Percentiles rank a stretch among this genome's conserved stretches.
Conservation (phyloP, 192 early-diverging fungal genomes). For the Gamsiella multidivaricata region DNA sequence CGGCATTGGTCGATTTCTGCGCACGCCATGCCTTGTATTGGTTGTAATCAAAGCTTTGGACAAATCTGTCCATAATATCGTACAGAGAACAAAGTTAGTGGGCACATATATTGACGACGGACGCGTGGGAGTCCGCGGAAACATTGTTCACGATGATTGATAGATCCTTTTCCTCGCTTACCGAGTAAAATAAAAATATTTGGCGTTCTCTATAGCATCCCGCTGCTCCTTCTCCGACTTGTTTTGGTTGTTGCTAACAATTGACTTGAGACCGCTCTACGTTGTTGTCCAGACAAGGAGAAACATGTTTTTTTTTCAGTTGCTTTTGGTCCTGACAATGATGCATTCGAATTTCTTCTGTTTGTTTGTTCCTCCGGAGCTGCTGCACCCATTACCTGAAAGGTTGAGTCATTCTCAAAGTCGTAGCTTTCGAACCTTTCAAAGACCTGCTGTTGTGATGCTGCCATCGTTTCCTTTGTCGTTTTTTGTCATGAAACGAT, state of each 20-base stretch:
- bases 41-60: conserved; percentile 26
- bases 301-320: not conserved
- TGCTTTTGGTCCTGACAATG: too few species aligned
- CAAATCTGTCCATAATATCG: conserved; percentile 28
- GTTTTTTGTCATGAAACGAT: not conserved
- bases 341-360: not conserved
- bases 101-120: too few species aligned
- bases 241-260: conserved; percentile 17
- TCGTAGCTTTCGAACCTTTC: conserved; percentile 32
- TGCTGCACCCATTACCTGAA: conserved; percentile 49
- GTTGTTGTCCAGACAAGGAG: not conserved
- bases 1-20: not conserved
- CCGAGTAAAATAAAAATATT: conserved; percentile 46
- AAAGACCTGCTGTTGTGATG: conserved; percentile 21
- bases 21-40: conserved; percentile 39
- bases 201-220: conserved; percentile 34
- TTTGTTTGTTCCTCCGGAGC: too few species aligned
- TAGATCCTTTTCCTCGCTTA: too few species aligned
- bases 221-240: conserved; percentile 32
- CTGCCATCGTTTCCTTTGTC: conserved; percentile 3
- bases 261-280: conserved; percentile 39
- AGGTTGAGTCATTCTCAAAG: conserved; percentile 43
- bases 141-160: too few species aligned
- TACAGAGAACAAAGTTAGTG: too few species aligned
- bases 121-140: too few species aligned